Percentiles rank a stretch among this genome's conserved stretches.
Evolutionary conservation across 345 rosid genomes (phyloP).

Genomic region (Citropsis articulata): DNA sequence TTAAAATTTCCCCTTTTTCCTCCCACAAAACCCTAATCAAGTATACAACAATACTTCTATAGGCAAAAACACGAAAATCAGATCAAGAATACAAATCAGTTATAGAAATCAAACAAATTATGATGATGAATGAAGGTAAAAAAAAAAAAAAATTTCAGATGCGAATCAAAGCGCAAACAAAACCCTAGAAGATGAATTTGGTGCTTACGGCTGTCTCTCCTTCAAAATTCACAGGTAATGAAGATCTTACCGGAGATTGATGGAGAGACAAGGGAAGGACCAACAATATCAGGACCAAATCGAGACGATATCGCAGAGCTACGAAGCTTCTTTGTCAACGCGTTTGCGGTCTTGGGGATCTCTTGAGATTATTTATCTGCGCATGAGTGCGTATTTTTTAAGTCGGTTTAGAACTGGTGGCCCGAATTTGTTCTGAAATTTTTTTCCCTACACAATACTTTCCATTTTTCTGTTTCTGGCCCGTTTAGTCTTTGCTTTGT

Average conservation of each 20-base stretch:
- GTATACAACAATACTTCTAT: background rate
- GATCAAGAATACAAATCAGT: background rate
- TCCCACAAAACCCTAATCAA: slow-evolving; percentile 5
- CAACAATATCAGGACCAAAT: background rate
- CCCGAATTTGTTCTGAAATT: background rate
- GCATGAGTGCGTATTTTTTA: background rate
- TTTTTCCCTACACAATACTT: background rate
- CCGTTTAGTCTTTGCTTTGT: background rate
- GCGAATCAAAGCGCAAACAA: slow-evolving; percentile 13
- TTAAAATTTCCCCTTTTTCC: background rate
- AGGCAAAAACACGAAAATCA: background rate
- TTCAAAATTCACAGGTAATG: slow-evolving; percentile 36
- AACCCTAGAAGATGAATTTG: slow-evolving; percentile 42
- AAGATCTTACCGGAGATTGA: slow-evolving; percentile 49
- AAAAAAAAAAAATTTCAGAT: slow-evolving; percentile 17
- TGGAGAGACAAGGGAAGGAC: background rate
- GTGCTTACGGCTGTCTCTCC: slow-evolving; percentile 32
- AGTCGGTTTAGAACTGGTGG: background rate
- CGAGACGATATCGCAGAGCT: background rate
- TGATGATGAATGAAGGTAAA: background rate
- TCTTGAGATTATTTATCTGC: background rate
- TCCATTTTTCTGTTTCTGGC: background rate
- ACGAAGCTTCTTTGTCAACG: background rate
- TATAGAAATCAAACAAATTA: background rate
- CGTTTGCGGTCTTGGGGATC: background rate